phyloP scores from a whole-genome alignment of 306 rosid species.

The Carpinus fangiana region DNA sequence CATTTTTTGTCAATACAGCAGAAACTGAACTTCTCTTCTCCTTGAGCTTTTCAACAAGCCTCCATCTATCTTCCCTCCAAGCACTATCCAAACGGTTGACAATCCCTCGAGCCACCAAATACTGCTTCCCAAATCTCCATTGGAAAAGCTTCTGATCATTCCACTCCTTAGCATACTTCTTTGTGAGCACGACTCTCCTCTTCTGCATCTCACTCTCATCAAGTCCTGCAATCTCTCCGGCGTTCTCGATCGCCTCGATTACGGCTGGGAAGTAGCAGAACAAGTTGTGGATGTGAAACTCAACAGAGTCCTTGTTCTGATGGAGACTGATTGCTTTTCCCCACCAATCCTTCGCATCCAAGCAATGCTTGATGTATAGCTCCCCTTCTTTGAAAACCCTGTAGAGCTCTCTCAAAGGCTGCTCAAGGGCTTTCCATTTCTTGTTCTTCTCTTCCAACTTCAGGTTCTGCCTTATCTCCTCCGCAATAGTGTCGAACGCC shows the following conservation, averaged over 20 bases:
- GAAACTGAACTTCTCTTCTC: conserved; percentile 42
- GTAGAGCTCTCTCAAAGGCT: conserved; percentile 66
- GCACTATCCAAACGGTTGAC: conserved; percentile 54
- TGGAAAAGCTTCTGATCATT: conserved; percentile 76
- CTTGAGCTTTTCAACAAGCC: conserved; percentile 58
- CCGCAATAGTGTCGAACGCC: conserved; percentile 78
- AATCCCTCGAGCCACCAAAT: conserved; percentile 68
- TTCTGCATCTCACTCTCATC: conserved; percentile 69
- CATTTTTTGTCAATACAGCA: conserved; percentile 42
- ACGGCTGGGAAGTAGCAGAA: conserved; percentile 71
- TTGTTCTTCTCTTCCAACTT: conserved; percentile 67
- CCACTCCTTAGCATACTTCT: conserved; percentile 80
- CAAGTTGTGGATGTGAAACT: conserved; percentile 80
- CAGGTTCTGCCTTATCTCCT: conserved; percentile 68
- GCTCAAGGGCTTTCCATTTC: conserved; percentile 87
- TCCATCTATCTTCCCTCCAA: conserved; percentile 83
- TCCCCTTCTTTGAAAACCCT: conserved; percentile 83
- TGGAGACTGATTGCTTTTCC: conserved; percentile 62
- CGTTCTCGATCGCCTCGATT: conserved; percentile 77
- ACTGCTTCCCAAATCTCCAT: conserved; percentile 92
- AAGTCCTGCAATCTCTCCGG: conserved; percentile 67
- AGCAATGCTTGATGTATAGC: conserved; percentile 62
- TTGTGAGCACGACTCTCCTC: conserved; percentile 53
- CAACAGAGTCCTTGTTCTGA: conserved; percentile 67
- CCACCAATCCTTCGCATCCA: conserved; percentile 78